Evolutionary conservation across 1,284 basidiomycete species (phyloP), one percentile per base, ranked within the genome.

Genomic region (Anthracocystis walkeri): DNA sequence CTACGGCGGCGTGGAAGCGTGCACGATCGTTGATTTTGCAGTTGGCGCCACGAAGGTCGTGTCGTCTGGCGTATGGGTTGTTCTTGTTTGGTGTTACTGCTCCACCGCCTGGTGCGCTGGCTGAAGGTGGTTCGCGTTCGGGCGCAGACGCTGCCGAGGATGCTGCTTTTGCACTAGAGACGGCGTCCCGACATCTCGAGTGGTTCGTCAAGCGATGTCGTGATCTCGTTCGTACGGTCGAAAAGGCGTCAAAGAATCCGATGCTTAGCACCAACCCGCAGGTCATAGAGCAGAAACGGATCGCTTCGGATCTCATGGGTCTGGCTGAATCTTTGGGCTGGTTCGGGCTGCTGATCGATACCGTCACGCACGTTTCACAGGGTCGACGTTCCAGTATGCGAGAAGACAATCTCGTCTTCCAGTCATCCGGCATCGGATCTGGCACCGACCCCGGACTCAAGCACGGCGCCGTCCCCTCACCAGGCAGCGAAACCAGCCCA

Each of bases 311-410:
- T 50, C 54, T 77, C 14, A 73, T 70, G 66, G 75, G 75, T 4
- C 48, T 77, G 7, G 75, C 75, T 10, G 75, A 77, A 18, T 69
- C 70, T 14, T 42, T 77, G 3, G 75, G 75, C 18, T 77, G 75
- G 75, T 77, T 77, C 21, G 75, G 75, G 2, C 35, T 77, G 38
- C 25, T 77, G 38, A 73, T 77, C 54, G 75, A 77, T 31, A 77
- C 75, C 1, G 75, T 77, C 2, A 68, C 75, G 20, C 66, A 69
- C 42, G 75, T 77, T 3, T 66, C 63, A 3, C 70, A 72, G 20
- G 63, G 66, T 3, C 62, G 75, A n/a, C 58, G 66, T 3, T 70
- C 66, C 6, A 67, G 62, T 38, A 69, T 77, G 65, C 56, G 66
- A 5, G 75, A 74, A 41, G 75, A 77, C 55, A 63, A 56, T 21